phyloP scores from a whole-genome alignment of 305 asterid genomes.

The Plantago lanceolata region DNA sequence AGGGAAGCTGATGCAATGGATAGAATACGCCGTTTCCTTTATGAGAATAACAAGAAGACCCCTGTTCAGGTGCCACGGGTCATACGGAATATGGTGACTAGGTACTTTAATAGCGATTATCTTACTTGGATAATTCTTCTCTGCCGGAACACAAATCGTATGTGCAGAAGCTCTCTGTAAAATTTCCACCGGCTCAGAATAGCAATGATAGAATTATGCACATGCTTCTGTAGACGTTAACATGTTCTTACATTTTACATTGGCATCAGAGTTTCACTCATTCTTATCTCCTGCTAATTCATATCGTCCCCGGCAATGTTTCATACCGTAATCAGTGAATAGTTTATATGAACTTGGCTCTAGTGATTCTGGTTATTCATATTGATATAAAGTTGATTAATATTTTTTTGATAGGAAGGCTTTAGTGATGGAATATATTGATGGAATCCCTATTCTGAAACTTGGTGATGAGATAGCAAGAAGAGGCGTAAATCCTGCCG shows the following conservation, averaged over 20 bases:
- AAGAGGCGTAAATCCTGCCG: constrained; percentile 87
- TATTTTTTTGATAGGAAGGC: constrained; percentile 57
- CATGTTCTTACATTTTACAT: constrained; percentile 10
- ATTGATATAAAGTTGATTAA: constrained; percentile 15
- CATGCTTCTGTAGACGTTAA: background rate
- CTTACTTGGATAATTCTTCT: constrained; percentile 19
- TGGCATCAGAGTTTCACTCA: too few species aligned
- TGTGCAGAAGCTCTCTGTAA: constrained; percentile 14
- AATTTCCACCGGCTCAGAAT: constrained; percentile 3
- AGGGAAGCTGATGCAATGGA: constrained; percentile 98
- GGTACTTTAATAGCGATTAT: constrained; percentile 39
- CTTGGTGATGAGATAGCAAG: constrained; percentile 91
- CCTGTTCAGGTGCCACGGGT: constrained; percentile 76
- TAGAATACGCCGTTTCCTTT: constrained; percentile 63
- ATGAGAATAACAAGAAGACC: constrained; percentile 59
- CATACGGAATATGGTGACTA: constrained; percentile 57
- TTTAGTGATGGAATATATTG: constrained; percentile 86
- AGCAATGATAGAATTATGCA: constrained; percentile 14
- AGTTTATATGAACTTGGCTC: background rate
- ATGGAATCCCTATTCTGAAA: constrained; percentile 84
- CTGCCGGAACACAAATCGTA: background rate
- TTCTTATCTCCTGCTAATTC: too few species aligned
- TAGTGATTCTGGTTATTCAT: constrained; percentile 3
- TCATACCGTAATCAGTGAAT: background rate
- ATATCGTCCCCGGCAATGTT: too few species aligned